Conservation (phyloP, 2,329 filamentous ascomycete species). For the Chalara sp. region DNA sequence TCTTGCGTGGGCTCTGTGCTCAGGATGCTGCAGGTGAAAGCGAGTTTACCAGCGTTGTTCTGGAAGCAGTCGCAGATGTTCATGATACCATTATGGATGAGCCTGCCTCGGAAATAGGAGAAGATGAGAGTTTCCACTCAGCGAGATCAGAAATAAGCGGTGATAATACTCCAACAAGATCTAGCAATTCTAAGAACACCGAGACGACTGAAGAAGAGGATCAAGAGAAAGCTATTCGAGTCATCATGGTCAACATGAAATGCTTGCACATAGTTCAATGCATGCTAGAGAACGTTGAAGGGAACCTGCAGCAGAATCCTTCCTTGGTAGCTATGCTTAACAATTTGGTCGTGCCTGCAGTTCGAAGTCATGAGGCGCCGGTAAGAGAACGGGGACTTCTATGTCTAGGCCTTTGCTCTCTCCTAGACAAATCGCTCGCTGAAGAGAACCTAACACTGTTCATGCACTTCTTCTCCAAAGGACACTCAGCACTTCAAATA, state of each 20-base stretch:
- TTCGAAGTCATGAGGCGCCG: constrained; percentile 85
- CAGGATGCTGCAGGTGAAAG: constrained; percentile 66
- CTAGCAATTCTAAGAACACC: constrained; percentile 33
- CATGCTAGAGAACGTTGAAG: constrained; percentile 90
- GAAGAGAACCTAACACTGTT: constrained; percentile 90
- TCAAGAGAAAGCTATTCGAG: constrained; percentile 70
- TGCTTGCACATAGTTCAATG: constrained; percentile 95
- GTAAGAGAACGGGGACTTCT: constrained; percentile 86
- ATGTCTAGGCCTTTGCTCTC: constrained; percentile 83
- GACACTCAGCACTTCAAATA: constrained; percentile 81
- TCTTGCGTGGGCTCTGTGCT: constrained; percentile 76
- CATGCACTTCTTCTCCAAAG: constrained; percentile 92
- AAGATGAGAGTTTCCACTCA: constrained; percentile 85
- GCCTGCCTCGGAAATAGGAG: constrained; percentile 45
- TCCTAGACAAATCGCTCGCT: constrained; percentile 85
- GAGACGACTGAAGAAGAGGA: constrained; percentile 58
- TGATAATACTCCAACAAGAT: constrained; percentile 45
- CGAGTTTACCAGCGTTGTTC: constrained; percentile 77
- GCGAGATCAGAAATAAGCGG: constrained; percentile 78
- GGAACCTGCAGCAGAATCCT: constrained; percentile 80
- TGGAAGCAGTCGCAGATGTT: constrained; percentile 93
- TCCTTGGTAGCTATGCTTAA: constrained; percentile 97
- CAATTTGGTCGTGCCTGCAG: constrained; percentile 90
- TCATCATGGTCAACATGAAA: constrained; percentile 97
- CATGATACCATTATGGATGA: constrained; percentile 87